A percentile compares a stretch with the other conserved stretches of the same genome.
Evolutionary conservation across 176 grass and related monocot species (phyloP).

Genomic region (Carex littledalei): DNA sequence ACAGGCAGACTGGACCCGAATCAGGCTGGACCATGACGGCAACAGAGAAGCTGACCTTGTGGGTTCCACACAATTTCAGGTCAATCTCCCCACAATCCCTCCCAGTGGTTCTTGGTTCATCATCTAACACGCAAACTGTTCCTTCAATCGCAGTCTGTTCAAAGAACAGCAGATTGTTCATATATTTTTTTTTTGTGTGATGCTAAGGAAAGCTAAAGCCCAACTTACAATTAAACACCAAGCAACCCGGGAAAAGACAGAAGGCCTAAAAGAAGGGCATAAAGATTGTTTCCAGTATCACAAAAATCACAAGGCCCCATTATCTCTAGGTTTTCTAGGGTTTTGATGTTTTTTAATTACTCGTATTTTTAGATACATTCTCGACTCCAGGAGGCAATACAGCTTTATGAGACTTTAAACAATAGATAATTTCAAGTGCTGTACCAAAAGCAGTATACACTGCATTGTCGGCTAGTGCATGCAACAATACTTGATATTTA

Average conservation of each 20-base stretch:
- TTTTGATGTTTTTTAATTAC: neutral
- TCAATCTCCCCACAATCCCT: constrained; percentile 86
- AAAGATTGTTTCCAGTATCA: neutral
- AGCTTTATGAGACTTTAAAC: neutral
- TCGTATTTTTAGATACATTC: neutral
- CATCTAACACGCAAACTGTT: constrained; percentile 84
- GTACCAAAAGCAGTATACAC: neutral
- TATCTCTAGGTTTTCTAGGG: neutral
- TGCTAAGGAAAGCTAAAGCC: neutral
- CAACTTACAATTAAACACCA: neutral
- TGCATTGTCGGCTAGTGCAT: neutral
- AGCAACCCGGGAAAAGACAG: neutral
- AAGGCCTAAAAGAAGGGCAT: neutral
- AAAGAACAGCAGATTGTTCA: constrained; percentile 16
- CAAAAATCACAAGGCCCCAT: neutral
- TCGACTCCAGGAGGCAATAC: neutral
- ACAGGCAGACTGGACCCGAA: constrained; percentile 92
- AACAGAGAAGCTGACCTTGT: constrained; percentile 74
- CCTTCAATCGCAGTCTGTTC: constrained; percentile 71
- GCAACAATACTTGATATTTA: neutral
- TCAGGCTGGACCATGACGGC: constrained; percentile 91
- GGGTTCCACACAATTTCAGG: constrained; percentile 52
- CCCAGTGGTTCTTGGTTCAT: constrained; percentile 74
- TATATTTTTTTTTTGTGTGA: neutral
- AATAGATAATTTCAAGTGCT: neutral